Base-by-base conservation (phyloP, 176 grass and related monocot species). In the Ensete ventricosum region DNA sequence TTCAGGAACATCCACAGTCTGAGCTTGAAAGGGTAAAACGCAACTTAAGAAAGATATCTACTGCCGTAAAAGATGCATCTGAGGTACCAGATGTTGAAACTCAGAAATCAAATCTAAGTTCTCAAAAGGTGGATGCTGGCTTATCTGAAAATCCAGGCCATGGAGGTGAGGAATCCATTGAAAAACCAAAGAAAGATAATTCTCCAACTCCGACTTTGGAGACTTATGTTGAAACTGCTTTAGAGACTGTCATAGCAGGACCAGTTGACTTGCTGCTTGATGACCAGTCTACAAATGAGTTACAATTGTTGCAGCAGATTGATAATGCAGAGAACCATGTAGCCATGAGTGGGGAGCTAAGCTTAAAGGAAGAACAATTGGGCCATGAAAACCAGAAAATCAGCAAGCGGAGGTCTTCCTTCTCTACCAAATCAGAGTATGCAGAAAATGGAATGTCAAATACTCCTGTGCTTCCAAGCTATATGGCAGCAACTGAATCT, bases 11-110 rank as follows among this genome's bases (percentile, higher is more conserved):
- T 78, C 80, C 87, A 68, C 83, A 90, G 77, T 89, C 88, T 76
- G 95, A 98, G 80, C 88, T 98, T 67, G 95, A 93, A 71, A 93
- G 90, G 77, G 95, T 98, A 67, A 98, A 98, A 77, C 85, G 84
- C 50, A 98, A 82, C 69, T 88, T 98, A 72, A 87, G 91, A 79
- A 98, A 91, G 84, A 84, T 93, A 72, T 87, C 88, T 71, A 91
- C 74, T 83, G 78, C 84, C 54, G 81, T 79, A 53, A 78, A 81
- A 80, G 92, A 92, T 74, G 85, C 87, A 69, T n/a, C 77, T 68
- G 73, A 80, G 48, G 43, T 17, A 69, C 21, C 66, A 12, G 79
- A 81, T 51, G 54, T 85, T 21, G 89, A 92, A 75, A 62, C 76
- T 75, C 81, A 86, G 65, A 85, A 79, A 74, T 75, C 55, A 53